A percentile compares a stretch with the other conserved stretches of the same genome.
Conservation (phyloP, 352 stramenopile genomes). For the Phytophthora ohioensis region DNA sequence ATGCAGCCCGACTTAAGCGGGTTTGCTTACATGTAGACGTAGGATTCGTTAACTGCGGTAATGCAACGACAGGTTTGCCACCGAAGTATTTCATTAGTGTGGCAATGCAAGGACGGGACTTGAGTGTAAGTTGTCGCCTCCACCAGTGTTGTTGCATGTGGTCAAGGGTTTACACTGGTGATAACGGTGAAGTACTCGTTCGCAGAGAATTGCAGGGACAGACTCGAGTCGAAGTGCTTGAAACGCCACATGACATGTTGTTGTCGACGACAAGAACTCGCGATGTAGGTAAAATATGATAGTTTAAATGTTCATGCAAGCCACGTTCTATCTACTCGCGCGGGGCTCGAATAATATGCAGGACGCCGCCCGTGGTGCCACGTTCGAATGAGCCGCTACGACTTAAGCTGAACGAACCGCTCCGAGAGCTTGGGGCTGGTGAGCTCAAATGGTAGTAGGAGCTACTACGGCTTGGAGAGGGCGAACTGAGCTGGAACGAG, state of each 20-base stretch:
- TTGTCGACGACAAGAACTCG: background rate
- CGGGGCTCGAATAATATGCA: constrained; percentile 29
- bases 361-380: constrained; percentile 15
- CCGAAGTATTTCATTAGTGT: constrained; percentile 38
- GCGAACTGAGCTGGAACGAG: constrained; percentile 35
- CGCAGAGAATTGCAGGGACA: constrained; percentile 2
- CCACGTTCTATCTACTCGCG: constrained; percentile 14
- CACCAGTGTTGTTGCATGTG: background rate
- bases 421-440: constrained; percentile 15
- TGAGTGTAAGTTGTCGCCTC: background rate
- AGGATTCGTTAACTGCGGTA: constrained; percentile 7
- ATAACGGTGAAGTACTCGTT: background rate
- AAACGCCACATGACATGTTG: background rate
- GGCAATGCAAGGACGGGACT: constrained; percentile 24
- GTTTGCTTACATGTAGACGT: constrained; percentile 5
- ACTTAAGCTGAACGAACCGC: constrained; percentile 16
- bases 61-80: constrained; percentile 23
- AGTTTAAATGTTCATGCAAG: background rate
- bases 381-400: constrained; percentile 22
- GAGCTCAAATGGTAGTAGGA: constrained; percentile 29
- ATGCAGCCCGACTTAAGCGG: constrained; percentile 8
- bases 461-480: constrained; percentile 21
- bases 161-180: too few species aligned
- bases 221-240: background rate
- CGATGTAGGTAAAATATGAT: background rate